phyloP scores from a whole-genome alignment of 2,329 filamentous ascomycete genomes.

The Grosmannia serpens region DNA sequence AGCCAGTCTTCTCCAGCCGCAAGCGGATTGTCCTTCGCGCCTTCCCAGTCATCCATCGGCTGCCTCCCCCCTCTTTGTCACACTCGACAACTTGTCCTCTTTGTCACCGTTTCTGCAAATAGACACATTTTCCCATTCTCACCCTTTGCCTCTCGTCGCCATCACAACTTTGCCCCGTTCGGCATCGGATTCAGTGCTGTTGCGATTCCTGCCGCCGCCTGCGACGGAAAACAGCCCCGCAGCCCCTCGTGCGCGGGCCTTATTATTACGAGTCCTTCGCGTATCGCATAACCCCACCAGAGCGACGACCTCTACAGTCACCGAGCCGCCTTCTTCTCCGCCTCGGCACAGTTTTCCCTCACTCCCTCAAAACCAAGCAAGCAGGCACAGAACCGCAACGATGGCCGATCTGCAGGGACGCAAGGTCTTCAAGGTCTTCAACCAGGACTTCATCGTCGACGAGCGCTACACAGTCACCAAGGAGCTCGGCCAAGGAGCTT shows the following conservation, averaged over 20 bases:
- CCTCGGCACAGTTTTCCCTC: background rate
- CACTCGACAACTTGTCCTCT: background rate
- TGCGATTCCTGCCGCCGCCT: background rate
- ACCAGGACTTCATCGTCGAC: conserved; percentile 98
- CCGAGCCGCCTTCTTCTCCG: background rate
- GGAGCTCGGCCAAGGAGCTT: conserved; percentile 94
- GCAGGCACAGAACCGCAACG: background rate
- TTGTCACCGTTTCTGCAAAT: background rate
- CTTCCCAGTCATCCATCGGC: background rate
- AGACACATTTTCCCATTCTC: background rate
- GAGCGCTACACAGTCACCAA: conserved; percentile 98
- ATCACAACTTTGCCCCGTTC: background rate
- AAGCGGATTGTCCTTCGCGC: background rate
- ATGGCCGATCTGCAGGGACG: conserved; percentile 36
- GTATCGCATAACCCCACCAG: background rate
- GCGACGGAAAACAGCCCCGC: background rate
- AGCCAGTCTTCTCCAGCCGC: background rate
- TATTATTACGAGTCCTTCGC: no score
- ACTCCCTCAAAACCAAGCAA: background rate
- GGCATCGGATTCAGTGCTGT: background rate
- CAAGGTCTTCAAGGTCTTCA: conserved; percentile 99
- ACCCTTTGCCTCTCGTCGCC: background rate
- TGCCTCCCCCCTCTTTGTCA: background rate
- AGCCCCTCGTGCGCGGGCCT: background rate
- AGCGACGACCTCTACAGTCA: background rate